These are phyloP conservation scores for Carpinus fangiana DNA, from an alignment of 306 rosid genomes.

Conservation along the genomic window DNA sequence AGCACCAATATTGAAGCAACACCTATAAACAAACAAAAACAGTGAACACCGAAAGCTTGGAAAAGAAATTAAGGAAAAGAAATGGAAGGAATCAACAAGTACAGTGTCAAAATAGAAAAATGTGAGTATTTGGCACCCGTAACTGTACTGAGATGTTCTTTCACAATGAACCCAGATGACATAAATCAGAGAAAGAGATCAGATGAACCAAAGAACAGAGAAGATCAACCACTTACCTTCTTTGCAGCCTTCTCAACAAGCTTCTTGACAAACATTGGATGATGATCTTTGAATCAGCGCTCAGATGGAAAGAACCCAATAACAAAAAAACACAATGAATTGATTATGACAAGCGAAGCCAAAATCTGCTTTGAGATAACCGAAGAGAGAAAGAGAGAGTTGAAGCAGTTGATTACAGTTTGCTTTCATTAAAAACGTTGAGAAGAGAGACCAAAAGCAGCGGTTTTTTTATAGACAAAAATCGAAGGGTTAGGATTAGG, in stretches of 20 bases:
- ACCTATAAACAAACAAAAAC: background rate
- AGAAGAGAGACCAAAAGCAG: slow-evolving; percentile 23
- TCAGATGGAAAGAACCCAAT: slow-evolving; percentile 5
- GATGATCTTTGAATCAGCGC: slow-evolving; percentile 24
- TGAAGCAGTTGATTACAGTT: slow-evolving; percentile 46
- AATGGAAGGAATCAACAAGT: background rate
- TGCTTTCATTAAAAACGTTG: background rate
- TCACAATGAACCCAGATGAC: background rate
- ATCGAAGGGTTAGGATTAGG: slow-evolving; percentile 28
- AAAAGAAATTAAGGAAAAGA: background rate
- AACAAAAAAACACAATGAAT: background rate
- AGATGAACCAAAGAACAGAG: slow-evolving; percentile 4
- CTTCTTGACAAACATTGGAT: slow-evolving; percentile 72
- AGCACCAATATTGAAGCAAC: background rate
- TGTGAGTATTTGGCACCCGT: background rate
- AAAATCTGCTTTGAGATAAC: slow-evolving; percentile 53
- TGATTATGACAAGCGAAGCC: background rate
- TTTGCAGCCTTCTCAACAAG: slow-evolving; percentile 86
- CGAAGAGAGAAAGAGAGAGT: slow-evolving; percentile 33
- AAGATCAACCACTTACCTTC: slow-evolving; percentile 47
- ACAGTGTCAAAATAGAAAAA: background rate
- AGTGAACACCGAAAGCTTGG: background rate
- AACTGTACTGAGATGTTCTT: background rate
- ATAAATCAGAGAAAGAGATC: background rate
- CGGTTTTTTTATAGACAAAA: slow-evolving; percentile 34